Evolutionary conservation across 805 yeast species (phyloP), one percentile per base, ranked within the genome.

Genomic region (Metschnikowia anglica): DNA sequence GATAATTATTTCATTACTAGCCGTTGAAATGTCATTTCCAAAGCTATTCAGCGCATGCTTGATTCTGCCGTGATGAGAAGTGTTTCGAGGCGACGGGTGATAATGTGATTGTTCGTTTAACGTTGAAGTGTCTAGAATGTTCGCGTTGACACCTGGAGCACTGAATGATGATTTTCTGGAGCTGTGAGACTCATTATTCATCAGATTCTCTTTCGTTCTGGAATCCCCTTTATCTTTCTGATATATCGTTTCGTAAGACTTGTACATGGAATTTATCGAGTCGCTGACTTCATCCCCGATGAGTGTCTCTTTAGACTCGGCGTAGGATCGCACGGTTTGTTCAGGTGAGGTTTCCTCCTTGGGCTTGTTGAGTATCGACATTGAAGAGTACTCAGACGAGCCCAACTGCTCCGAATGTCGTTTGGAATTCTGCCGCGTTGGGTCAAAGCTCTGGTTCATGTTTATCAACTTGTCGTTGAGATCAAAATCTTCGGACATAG

Each of bases 281-380:
- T 54, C 49, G 23, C 28, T 43, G 21, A 16, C 21, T n/a, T 39
- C 43, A 12, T 55, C 51, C 15, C 43, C 51, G 5, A 49, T 45
- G 38, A 64, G 55, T 0, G 67, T 59, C 15, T 63, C 68, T 28
- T 53, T 60, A 1, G 70, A 66, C 23, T 18, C 24, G n/a, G 21
- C 16, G 6, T 31, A 10, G 21, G 13, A 27, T 15, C 23, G 24
- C 15, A 24, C 29, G 5, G 21, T n/a, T 15, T n/a, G 19, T 13
- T 12, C 23, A 2, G 18, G 24, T 17, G 30, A 28, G 15, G 4
- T 4, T 7, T 28, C 23, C 13, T 16, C 23, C 3, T 17, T n/a
- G 11, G 28, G 5, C 19, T 35, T 24, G 25, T 25, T 28, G 12
- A 26, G 37, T 11, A 24, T 27, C 13, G 34, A 32, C 9, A 18